These are phyloP conservation scores for Solidago caesia DNA, from an alignment of 129 eudicot genomes.

Conservation along the genomic window DNA sequence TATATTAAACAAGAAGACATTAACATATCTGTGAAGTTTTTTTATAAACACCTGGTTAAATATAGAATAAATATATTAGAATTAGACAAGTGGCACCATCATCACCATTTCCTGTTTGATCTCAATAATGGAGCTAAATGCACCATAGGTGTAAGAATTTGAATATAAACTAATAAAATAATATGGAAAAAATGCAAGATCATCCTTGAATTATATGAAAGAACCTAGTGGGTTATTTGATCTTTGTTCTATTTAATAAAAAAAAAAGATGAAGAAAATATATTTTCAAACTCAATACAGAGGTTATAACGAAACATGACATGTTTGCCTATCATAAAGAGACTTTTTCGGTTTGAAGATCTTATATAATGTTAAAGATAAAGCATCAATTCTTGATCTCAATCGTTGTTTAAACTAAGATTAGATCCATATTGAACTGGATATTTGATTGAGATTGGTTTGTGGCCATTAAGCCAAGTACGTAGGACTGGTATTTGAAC, in stretches of 20 bases:
- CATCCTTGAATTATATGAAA: background rate
- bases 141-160: background rate
- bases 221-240: constrained; percentile 2
- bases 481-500: no score
- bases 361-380: no score
- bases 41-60: background rate
- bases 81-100: constrained; percentile 5
- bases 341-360: no score
- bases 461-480: no score
- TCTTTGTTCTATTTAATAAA: background rate
- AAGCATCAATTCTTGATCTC: no score
- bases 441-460: no score
- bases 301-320: background rate
- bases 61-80: constrained; percentile 10
- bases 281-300: background rate
- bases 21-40: background rate
- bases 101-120: constrained; percentile 3
- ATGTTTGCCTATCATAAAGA: no score
- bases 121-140: background rate
- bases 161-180: constrained; percentile 6
- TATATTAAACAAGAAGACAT: background rate
- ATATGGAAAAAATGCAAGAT: background rate
- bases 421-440: no score
- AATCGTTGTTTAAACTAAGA: no score
- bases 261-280: background rate